A percentile compares a stretch with the other conserved stretches of the same genome.
Conservation (phyloP, 169 alveolate species). For the Eimeria sp. region DNA sequence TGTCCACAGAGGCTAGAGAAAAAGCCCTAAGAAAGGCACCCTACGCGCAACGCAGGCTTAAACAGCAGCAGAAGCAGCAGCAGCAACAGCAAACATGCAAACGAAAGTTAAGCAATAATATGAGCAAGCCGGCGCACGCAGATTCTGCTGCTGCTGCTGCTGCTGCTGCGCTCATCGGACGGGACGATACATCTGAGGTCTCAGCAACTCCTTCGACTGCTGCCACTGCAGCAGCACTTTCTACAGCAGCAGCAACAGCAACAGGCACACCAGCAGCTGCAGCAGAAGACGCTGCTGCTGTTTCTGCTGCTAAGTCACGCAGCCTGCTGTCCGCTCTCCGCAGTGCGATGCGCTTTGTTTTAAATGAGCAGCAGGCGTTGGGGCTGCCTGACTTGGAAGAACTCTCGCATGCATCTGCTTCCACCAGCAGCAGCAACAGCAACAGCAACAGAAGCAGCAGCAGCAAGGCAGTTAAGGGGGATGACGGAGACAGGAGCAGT, state of each 20-base stretch:
- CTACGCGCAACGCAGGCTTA: background rate
- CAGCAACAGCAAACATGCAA: background rate
- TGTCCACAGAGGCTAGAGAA: background rate
- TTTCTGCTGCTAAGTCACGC: background rate
- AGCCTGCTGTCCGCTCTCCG: background rate
- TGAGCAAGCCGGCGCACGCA: background rate
- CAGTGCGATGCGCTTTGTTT: background rate
- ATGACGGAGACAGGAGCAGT: background rate
- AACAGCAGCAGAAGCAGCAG: too few relatives aligned
- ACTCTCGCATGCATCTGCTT: background rate
- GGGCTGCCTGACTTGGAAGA: background rate
- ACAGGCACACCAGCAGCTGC: background rate
- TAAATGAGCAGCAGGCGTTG: slow-evolving; percentile 4
- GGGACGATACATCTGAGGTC: background rate
- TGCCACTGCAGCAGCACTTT: slow-evolving; percentile 27
- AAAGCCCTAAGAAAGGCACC: background rate
- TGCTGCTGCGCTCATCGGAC: background rate
- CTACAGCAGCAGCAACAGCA: slow-evolving; percentile 45
- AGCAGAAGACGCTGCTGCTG: background rate
- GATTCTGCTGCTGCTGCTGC: slow-evolving; percentile 22
- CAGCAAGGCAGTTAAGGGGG: background rate
- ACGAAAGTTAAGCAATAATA: background rate
- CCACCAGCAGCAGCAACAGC: slow-evolving; percentile 44
- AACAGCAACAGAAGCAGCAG: background rate
- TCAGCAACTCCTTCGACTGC: background rate